Percentiles rank a stretch among this genome's conserved stretches.
Conservation (phyloP, 331 rosid genomes). For the Quercus lobata region DNA sequence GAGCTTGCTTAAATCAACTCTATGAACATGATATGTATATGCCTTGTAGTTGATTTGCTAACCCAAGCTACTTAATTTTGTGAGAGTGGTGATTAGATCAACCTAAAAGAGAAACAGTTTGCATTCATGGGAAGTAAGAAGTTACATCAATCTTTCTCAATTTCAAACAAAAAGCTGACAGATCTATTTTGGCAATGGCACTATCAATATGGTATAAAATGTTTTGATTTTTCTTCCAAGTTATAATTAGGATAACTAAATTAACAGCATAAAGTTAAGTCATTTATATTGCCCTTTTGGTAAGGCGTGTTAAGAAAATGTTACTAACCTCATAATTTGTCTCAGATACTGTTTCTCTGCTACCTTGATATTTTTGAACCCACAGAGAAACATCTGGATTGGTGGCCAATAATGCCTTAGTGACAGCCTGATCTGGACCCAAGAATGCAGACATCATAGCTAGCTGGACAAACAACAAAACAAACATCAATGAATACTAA, state of each 20-base stretch:
- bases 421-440: constrained; percentile 84
- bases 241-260: neutral
- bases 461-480: constrained; percentile 41
- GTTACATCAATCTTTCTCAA: neutral
- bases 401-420: constrained; percentile 68
- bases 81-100: constrained; percentile 76
- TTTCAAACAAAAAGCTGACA: neutral
- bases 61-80: constrained; percentile 79
- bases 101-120: constrained; percentile 46
- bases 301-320: neutral
- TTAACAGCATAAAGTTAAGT: neutral
- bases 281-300: neutral
- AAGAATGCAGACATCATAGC: constrained; percentile 90
- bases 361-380: constrained; percentile 86
- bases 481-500: neutral
- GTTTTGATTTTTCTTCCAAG: neutral
- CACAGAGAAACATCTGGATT: constrained; percentile 85
- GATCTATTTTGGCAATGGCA: neutral
- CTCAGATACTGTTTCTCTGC: constrained; percentile 88
- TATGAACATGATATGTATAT: constrained; percentile 58
- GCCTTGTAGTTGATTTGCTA: constrained; percentile 86
- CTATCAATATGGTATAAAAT: neutral
- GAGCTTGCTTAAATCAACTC: constrained; percentile 73
- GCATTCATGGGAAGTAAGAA: neutral
- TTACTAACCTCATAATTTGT: constrained; percentile 78